A percentile compares a stretch with the other conserved stretches of the same genome.
Conservation (phyloP, 225 moss, liverwort and hornwort genomes). For the Sphagnum tenellum region DNA sequence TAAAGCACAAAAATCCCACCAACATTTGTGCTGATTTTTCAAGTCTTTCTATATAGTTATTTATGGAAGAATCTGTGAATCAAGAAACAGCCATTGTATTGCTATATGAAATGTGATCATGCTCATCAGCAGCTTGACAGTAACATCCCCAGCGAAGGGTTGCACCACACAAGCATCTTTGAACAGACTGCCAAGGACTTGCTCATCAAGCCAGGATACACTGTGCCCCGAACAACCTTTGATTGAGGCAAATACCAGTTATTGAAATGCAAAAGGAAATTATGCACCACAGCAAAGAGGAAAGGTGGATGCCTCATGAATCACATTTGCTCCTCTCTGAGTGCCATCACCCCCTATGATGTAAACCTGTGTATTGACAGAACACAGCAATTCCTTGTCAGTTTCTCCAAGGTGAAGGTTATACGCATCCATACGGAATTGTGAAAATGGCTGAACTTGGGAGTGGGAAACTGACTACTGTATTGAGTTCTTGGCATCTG, state of each 20-base stretch:
- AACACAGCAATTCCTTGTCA: not conserved
- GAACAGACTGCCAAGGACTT: no score
- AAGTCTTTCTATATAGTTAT: not conserved
- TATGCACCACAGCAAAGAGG: not conserved
- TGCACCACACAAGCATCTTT: no score
- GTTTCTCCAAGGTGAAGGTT: not conserved
- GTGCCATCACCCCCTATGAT: conserved; percentile 65
- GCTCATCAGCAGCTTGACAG: no score
- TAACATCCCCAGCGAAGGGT: no score
- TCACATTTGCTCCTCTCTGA: conserved; percentile 47
- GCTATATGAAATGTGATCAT: not conserved
- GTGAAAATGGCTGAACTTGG: no score
- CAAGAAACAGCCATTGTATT: not conserved
- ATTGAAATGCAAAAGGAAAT: not conserved
- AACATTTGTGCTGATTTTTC: not conserved
- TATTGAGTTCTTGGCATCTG: not conserved
- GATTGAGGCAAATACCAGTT: not conserved
- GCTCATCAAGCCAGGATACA: no score
- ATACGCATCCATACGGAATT: no score
- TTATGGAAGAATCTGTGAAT: not conserved
- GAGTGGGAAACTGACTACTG: no score
- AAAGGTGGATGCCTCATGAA: conserved; percentile 32
- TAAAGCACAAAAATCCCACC: not conserved
- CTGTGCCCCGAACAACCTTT: not conserved
- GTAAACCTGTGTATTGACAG: conserved; percentile 27